phyloP scores from a whole-genome alignment of 768 basidiomycete genomes.

The Lentinula sp. region DNA sequence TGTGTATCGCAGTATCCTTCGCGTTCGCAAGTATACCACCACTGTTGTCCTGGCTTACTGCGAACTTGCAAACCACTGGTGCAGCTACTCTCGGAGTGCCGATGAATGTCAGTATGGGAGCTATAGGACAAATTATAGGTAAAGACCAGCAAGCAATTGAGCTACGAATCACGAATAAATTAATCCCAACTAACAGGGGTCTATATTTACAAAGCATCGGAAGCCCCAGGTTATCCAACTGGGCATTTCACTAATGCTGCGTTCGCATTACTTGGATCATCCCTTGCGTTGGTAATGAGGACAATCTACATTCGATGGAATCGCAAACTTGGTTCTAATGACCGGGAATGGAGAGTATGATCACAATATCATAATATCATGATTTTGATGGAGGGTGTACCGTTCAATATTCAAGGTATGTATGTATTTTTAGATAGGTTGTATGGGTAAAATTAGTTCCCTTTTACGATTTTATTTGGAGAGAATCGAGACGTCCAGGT shows the following conservation, averaged over 20 bases:
- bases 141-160: conserved; percentile 7
- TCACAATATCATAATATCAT: background rate
- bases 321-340: background rate
- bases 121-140: conserved; percentile 28
- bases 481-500: background rate
- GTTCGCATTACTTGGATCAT: conserved; percentile 16
- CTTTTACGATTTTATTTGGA: background rate
- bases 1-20: conserved; percentile 24
- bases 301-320: conserved; percentile 2
- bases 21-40: conserved; percentile 26
- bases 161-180: background rate
- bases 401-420: too few species aligned
- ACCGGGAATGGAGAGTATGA: conserved; percentile 4
- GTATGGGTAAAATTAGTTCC: background rate
- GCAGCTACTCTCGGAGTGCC: conserved; percentile 24
- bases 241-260: conserved; percentile 28
- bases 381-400: too few species aligned
- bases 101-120: conserved; percentile 25
- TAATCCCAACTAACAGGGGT: conserved; percentile 9
- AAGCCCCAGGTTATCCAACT: conserved; percentile 24
- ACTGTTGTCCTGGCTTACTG: conserved; percentile 28
- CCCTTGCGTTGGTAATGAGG: background rate
- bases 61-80: conserved; percentile 23
- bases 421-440: too few species aligned
- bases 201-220: conserved; percentile 20